Evolutionary conservation across 1,139 yeast genomes (phyloP).

Genomic region (Geotrichum aggregatum): DNA sequence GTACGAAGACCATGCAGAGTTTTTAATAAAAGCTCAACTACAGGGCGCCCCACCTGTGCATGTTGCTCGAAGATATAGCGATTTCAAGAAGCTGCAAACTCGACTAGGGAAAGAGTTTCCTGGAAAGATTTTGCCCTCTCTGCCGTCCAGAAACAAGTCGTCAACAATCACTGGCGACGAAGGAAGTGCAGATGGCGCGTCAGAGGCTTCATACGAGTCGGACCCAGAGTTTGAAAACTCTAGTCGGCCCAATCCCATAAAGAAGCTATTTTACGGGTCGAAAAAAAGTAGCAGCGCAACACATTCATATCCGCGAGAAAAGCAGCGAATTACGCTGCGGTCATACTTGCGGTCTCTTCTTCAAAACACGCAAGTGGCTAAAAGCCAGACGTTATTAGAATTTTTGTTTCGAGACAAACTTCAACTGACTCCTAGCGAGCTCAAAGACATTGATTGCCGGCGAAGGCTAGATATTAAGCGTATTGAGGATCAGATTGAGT

Average conservation of each 20-base stretch:
- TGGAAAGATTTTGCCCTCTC: constrained; percentile 60
- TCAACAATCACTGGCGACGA: constrained; percentile 21
- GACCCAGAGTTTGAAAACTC: constrained; percentile 15
- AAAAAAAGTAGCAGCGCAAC: constrained; percentile 1
- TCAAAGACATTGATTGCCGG: constrained; percentile 54
- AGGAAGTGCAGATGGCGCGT: constrained; percentile 25
- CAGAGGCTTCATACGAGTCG: constrained; percentile 15
- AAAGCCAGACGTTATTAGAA: constrained; percentile 47
- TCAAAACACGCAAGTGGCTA: constrained; percentile 53
- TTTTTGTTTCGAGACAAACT: constrained; percentile 50
- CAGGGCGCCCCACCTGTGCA: constrained; percentile 43
- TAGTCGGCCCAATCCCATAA: background rate
- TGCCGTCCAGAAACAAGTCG: constrained; percentile 56
- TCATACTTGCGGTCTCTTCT: constrained; percentile 60
- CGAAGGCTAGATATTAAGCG: constrained; percentile 57
- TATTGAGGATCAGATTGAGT: constrained; percentile 62
- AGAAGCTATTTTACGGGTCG: background rate
- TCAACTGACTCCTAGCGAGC: constrained; percentile 42
- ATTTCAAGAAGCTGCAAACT: constrained; percentile 56
- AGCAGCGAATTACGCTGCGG: constrained; percentile 67
- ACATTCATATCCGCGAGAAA: constrained; percentile 52
- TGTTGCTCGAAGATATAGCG: constrained; percentile 60
- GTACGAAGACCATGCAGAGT: constrained; percentile 34
- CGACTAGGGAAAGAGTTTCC: constrained; percentile 57
- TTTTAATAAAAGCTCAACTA: constrained; percentile 34